phyloP scores from a whole-genome alignment of 139 green algal species.

The Trebouxia sp. region DNA sequence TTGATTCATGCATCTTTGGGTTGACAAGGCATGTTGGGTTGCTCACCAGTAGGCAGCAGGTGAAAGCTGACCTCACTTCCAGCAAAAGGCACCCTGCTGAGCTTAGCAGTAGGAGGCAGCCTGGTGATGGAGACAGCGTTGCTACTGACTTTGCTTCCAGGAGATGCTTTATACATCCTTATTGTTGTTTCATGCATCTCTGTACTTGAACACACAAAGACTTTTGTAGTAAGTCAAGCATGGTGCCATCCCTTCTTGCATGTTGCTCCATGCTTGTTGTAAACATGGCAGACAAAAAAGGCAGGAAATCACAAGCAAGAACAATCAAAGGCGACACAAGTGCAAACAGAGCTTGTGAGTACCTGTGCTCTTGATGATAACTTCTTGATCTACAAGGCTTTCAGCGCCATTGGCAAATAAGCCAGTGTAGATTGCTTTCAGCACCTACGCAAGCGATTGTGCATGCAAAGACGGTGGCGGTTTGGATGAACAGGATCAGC shows the following conservation, averaged over 20 bases:
- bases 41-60: background rate
- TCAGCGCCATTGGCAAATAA: background rate
- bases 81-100: slow-evolving; percentile 8
- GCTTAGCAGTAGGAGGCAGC: background rate
- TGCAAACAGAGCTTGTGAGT: background rate
- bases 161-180: background rate
- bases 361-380: slow-evolving; percentile 10
- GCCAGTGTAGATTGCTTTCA: background rate
- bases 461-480: no score
- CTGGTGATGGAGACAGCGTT: background rate
- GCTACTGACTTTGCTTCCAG: background rate
- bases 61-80: slow-evolving; percentile 4
- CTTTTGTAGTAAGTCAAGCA: no score
- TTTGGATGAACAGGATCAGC: no score
- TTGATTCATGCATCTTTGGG: no score
- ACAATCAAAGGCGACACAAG: background rate
- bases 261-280: no score
- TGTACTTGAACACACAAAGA: no score
- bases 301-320: no score
- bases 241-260: no score
- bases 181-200: background rate
- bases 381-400: background rate
- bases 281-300: no score
- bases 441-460: no score
- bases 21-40: no score